Evolutionary conservation across 23 red algal genomes (phyloP), one percentile per base, ranked within the genome.

Genomic region (Rhodosorus marinus): DNA sequence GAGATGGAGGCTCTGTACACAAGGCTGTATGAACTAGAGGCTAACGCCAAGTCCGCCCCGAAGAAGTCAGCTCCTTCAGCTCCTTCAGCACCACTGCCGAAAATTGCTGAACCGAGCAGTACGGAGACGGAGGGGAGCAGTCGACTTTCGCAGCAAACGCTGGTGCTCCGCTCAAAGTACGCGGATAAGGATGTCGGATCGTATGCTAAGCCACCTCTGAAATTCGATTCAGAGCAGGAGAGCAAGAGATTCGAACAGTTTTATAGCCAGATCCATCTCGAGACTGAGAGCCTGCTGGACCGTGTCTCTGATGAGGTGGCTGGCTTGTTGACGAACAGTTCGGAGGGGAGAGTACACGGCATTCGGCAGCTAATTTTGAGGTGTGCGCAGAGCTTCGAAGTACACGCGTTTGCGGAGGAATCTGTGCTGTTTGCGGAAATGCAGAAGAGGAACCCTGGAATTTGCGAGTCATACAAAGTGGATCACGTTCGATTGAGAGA

Each of bases 11-110:
- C 69, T 31, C 45, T 75, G 55, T 86, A 86, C 42, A 47, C 60
- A n/a, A 74, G 70, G 40, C 31, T 75, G 0, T 86, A 86, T 57
- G 67, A 68, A 19, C 70, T 86, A 47, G 60, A 86, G 36, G n/a
- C n/a, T n/a, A n/a, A n/a, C n/a, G n/a, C n/a, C n/a, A n/a, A n/a
- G n/a, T n/a, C n/a, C n/a, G n/a, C n/a, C n/a, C n/a, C n/a, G n/a
- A n/a, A n/a, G n/a, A n/a, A n/a, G n/a, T n/a, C n/a, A n/a, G n/a
- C n/a, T n/a, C n/a, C n/a, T n/a, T n/a, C n/a, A n/a, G n/a, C n/a
- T n/a, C n/a, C n/a, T n/a, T n/a, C n/a, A n/a, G n/a, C n/a, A n/a
- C n/a, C n/a, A n/a, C n/a, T n/a, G n/a, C n/a, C n/a, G 38, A 43
- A 43, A 17, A 17, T 43, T 43, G 11, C 11, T 17, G 38, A 11